phyloP scores from a whole-genome alignment of 768 basidiomycete species.

The Mycena venus region DNA sequence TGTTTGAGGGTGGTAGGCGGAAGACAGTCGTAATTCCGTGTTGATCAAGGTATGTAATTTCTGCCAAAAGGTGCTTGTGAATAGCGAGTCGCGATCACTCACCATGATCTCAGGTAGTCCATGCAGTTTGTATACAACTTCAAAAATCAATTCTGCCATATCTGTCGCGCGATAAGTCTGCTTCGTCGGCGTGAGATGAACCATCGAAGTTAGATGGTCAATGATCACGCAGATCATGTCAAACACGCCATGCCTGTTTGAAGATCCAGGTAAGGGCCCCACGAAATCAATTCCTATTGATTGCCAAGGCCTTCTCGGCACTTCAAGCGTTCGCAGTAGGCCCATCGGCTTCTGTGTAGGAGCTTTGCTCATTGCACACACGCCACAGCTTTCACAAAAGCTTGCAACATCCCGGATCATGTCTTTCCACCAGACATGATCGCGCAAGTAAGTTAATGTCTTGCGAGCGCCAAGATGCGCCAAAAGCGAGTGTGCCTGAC shows the following conservation, averaged over 20 bases:
- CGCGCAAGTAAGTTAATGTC: conserved; percentile 37
- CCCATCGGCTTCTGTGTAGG: conserved; percentile 32
- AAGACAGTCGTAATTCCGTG: conserved; percentile 4
- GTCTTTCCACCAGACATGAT: conserved; percentile 25
- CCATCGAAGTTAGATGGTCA: conserved; percentile 29
- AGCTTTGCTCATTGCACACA: conserved; percentile 35
- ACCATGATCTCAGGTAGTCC: conserved; percentile 44
- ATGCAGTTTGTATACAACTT: conserved; percentile 34
- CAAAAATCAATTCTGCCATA: conserved; percentile 29
- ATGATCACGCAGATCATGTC: conserved; percentile 38
- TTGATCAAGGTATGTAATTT: neutral
- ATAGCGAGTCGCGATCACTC: conserved; percentile 37
- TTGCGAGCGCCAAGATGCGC: conserved; percentile 50
- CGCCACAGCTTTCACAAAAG: neutral
- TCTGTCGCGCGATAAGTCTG: conserved; percentile 30
- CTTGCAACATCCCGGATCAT: conserved; percentile 16
- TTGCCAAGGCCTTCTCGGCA: conserved; percentile 43
- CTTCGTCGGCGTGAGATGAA: conserved; percentile 30
- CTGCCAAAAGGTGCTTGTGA: conserved; percentile 14
- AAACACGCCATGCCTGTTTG: conserved; percentile 31
- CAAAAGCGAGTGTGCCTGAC: conserved; percentile 50
- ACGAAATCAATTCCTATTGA: conserved; percentile 43
- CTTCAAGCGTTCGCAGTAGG: conserved; percentile 29
- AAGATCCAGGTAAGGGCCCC: conserved; percentile 37
- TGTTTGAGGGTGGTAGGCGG: conserved; percentile 49